phyloP scores from a whole-genome alignment of 345 rosid species.

The Mercurialis annua region DNA sequence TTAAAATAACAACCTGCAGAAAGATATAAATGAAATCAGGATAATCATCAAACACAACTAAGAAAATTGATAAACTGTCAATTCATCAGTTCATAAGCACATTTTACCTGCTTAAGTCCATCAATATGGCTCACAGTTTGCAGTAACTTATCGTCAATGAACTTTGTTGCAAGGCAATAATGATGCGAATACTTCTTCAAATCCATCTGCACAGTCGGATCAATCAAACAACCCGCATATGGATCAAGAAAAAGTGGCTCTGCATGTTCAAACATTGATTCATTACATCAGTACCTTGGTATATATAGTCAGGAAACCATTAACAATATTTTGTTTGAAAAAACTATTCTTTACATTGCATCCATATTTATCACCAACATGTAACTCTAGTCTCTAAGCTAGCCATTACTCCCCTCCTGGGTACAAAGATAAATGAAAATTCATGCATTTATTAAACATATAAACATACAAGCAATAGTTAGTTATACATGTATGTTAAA shows the following conservation, averaged over 20 bases:
- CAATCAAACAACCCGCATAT: constrained; percentile 76
- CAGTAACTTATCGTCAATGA: constrained; percentile 78
- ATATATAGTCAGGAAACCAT: neutral
- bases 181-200: constrained; percentile 43
- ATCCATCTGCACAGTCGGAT: constrained; percentile 42
- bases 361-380: neutral
- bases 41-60: constrained; percentile 11
- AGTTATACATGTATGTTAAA: neutral
- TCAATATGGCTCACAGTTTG: constrained; percentile 51
- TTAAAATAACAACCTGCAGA: constrained; percentile 76
- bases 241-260: constrained; percentile 88
- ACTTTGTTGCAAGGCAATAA: constrained; percentile 76
- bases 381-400: neutral
- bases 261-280: constrained; percentile 27
- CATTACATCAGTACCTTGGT: neutral
- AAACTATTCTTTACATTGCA: neutral
- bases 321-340: neutral
- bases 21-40: constrained; percentile 11
- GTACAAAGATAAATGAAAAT: neutral
- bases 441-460: neutral
- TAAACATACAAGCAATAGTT: neutral
- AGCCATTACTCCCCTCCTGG: neutral
- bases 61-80: constrained; percentile 1
- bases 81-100: neutral
- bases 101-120: constrained; percentile 74